Conservation (phyloP, 176 grass and related monocot species). For the Metroxylon sagu region DNA sequence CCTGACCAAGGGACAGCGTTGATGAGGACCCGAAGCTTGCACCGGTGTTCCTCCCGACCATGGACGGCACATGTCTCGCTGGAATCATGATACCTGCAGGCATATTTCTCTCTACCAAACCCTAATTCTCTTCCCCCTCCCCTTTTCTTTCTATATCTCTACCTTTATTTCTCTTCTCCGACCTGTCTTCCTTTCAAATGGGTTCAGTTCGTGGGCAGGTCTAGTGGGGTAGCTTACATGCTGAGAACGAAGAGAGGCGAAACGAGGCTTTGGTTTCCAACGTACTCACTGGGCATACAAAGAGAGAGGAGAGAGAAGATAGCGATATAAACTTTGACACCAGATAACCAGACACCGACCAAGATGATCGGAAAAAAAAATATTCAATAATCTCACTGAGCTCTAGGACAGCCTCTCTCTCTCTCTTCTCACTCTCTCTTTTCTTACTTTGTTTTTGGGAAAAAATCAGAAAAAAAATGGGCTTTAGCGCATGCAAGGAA, state of each 20-base stretch:
- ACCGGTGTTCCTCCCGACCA: conserved; percentile 60
- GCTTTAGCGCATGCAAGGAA: conserved; percentile 13
- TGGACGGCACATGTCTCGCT: conserved; percentile 59
- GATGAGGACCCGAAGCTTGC: conserved; percentile 70
- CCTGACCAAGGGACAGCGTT: conserved; percentile 76
- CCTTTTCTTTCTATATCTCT: background rate
- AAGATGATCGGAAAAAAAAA: too few relatives aligned
- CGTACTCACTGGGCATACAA: background rate
- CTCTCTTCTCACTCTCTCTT: conserved; percentile 24
- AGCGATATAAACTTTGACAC: background rate
- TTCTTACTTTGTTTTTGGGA: conserved; percentile 1
- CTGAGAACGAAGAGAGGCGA: too few relatives aligned
- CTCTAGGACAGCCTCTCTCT: conserved; percentile 24
- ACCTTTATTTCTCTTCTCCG: too few relatives aligned
- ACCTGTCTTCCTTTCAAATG: background rate
- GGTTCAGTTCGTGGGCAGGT: background rate
- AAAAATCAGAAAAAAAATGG: conserved; percentile 9
- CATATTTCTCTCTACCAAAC: conserved; percentile 42
- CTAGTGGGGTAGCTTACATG: too few relatives aligned
- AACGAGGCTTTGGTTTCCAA: background rate
- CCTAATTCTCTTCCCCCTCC: conserved; percentile 33
- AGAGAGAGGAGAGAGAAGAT: conserved; percentile 4
- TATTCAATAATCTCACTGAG: too few relatives aligned
- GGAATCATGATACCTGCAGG: conserved; percentile 88
- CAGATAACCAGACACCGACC: background rate